Percentiles rank a stretch among this genome's conserved stretches.
Conservation (phyloP, 2,329 filamentous ascomycete genomes). For the Coniochaeta pulveracea region DNA sequence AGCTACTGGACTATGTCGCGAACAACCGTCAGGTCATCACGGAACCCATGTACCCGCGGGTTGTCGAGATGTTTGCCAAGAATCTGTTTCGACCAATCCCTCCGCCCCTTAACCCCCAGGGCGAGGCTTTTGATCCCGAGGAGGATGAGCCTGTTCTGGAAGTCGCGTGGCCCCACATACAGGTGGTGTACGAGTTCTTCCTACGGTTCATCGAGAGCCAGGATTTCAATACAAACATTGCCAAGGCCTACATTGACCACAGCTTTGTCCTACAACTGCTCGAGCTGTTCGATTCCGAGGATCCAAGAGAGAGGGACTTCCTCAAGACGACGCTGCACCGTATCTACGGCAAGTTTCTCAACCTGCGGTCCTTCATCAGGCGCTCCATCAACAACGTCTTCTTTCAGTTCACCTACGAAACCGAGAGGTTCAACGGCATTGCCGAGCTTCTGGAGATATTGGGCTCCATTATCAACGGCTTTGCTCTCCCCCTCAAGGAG, state of each 20-base stretch:
- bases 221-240: slow-evolving; percentile 99
- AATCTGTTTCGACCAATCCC: slow-evolving; percentile 96
- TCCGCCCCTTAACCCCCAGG: slow-evolving; percentile 93
- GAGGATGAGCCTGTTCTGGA: slow-evolving; percentile 97
- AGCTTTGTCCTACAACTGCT: slow-evolving; percentile 92
- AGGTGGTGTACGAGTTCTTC: slow-evolving; percentile 99
- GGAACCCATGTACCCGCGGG: slow-evolving; percentile 95
- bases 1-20: slow-evolving; percentile 93
- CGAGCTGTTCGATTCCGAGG: slow-evolving; percentile 97
- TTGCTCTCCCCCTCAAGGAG: slow-evolving; percentile 91
- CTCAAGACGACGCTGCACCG: slow-evolving; percentile 95
- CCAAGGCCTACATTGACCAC: slow-evolving; percentile 97
- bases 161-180: slow-evolving; percentile 98
- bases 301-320: slow-evolving; percentile 92
- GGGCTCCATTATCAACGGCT: slow-evolving; percentile 98
- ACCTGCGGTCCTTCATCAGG: slow-evolving; percentile 91
- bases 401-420: slow-evolving; percentile 99
- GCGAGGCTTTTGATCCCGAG: slow-evolving; percentile 95
- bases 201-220: slow-evolving; percentile 97
- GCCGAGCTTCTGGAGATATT: slow-evolving; percentile 93
- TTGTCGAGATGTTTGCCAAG: slow-evolving; percentile 99
- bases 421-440: slow-evolving; percentile 95
- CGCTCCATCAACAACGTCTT: slow-evolving; percentile 99
- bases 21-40: slow-evolving; percentile 98
- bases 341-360: slow-evolving; percentile 98